Conservation (phyloP, 2,329 filamentous ascomycete genomes). For the Colletotrichum sp. region DNA sequence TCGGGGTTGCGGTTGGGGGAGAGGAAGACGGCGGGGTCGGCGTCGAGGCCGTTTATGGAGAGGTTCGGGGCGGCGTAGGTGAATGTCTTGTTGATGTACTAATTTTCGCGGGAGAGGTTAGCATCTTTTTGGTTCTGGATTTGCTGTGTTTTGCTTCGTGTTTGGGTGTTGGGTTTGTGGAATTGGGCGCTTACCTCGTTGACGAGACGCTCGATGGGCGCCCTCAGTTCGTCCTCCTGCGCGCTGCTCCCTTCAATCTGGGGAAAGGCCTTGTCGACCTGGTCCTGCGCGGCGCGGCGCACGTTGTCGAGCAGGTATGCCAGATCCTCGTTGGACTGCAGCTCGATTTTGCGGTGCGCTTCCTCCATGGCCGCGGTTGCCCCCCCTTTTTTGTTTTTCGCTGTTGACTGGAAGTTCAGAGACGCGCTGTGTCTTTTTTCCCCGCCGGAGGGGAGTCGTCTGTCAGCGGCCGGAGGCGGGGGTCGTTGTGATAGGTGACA, state of each 20-base stretch:
- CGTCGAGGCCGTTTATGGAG: conserved; percentile 64
- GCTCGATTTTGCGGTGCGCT: conserved; percentile 76
- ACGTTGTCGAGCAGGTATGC: conserved; percentile 72
- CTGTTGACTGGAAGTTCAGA: fast-evolving
- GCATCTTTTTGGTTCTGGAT: background rate
- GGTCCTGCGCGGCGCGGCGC: conserved; percentile 68
- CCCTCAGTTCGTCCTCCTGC: conserved; percentile 59
- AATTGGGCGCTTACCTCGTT: conserved; percentile 51
- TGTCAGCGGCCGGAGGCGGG: background rate
- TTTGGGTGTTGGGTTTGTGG: background rate
- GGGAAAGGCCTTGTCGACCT: conserved; percentile 71
- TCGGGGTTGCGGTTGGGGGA: conserved; percentile 19
- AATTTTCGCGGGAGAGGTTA: background rate
- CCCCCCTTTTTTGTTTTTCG: background rate
- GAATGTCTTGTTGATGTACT: conserved; percentile 69
- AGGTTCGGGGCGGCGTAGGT: conserved; percentile 62
- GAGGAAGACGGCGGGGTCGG: conserved; percentile 45
- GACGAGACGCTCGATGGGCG: conserved; percentile 63
- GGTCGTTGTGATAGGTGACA: background rate
- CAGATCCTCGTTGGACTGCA: conserved; percentile 77
- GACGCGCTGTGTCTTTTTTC: background rate
- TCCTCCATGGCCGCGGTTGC: conserved; percentile 32
- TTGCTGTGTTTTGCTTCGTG: background rate
- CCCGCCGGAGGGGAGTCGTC: background rate
- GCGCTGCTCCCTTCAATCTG: conserved; percentile 51